phyloP scores from a whole-genome alignment of 352 stramenopile genomes.

The Aphanomyces stellatus region DNA sequence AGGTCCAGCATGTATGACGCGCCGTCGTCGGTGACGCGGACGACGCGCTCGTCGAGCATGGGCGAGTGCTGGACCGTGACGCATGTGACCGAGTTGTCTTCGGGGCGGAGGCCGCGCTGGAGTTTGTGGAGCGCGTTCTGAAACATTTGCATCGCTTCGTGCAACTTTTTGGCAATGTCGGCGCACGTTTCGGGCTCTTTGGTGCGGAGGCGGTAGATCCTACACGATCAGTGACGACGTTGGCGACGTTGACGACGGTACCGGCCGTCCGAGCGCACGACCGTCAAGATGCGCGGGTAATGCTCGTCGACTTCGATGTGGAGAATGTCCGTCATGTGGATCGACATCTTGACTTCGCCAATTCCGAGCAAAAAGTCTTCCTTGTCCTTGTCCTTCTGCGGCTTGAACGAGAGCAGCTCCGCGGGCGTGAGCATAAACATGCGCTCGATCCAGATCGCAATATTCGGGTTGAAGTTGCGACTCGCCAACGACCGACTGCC shows the following conservation, averaged over 20 bases:
- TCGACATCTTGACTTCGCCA: slow-evolving; percentile 53
- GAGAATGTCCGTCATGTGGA: slow-evolving; percentile 70
- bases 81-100: slow-evolving; percentile 61
- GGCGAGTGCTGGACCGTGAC: slow-evolving; percentile 67
- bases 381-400: slow-evolving; percentile 25
- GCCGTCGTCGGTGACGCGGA: slow-evolving; percentile 28
- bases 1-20: slow-evolving; percentile 43
- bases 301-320: slow-evolving; percentile 70
- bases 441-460: slow-evolving; percentile 71
- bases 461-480: slow-evolving; percentile 62
- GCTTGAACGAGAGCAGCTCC: slow-evolving; percentile 70
- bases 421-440: slow-evolving; percentile 70
- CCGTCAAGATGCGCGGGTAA: slow-evolving; percentile 59
- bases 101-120: slow-evolving; percentile 49
- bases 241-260: background rate
- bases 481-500: slow-evolving; percentile 54
- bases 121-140: slow-evolving; percentile 60
- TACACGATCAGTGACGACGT: background rate
- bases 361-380: slow-evolving; percentile 29
- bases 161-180: slow-evolving; percentile 38
- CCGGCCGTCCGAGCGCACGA: slow-evolving; percentile 65
- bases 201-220: slow-evolving; percentile 52
- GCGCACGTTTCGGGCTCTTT: slow-evolving; percentile 52
- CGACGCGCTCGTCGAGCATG: slow-evolving; percentile 42
- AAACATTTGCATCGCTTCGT: slow-evolving; percentile 50